These are phyloP conservation scores for Phytopythium ostracodes DNA, from an alignment of 352 stramenopile species.

Conservation along the genomic window DNA sequence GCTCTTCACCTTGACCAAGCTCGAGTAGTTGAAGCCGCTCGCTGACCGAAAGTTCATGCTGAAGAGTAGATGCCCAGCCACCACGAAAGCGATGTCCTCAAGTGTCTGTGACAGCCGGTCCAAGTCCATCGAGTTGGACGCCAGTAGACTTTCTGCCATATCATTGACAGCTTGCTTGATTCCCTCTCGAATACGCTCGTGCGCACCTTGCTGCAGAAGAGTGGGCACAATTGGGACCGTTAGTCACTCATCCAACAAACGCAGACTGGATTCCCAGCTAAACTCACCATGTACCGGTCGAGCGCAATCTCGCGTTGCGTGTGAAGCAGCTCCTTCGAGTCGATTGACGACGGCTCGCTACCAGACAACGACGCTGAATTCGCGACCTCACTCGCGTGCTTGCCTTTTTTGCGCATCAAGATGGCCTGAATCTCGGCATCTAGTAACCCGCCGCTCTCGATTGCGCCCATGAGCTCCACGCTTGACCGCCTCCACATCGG, in stretches of 20 bases:
- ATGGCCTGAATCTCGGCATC: slow-evolving; percentile 31
- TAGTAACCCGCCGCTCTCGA: slow-evolving; percentile 48
- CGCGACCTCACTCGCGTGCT: background rate
- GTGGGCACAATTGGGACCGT: slow-evolving; percentile 3
- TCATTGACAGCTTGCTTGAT: slow-evolving; percentile 42
- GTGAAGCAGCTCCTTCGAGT: slow-evolving; percentile 26
- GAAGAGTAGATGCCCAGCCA: slow-evolving; percentile 69
- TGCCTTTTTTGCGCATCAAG: slow-evolving; percentile 13
- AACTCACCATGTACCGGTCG: slow-evolving; percentile 72
- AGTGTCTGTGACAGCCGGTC: slow-evolving; percentile 41
- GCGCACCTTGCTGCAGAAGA: slow-evolving; percentile 44
- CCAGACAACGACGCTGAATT: slow-evolving; percentile 8
- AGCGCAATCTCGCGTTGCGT: slow-evolving; percentile 58
- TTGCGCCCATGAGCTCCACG: slow-evolving; percentile 55
- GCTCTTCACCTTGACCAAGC: slow-evolving; percentile 83
- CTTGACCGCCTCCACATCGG: slow-evolving; percentile 46
- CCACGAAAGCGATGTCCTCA: slow-evolving; percentile 76
- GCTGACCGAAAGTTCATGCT: slow-evolving; percentile 75
- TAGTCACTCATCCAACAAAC: background rate
- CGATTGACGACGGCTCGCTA: slow-evolving; percentile 13
- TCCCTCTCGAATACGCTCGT: slow-evolving; percentile 52
- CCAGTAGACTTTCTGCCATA: slow-evolving; percentile 22
- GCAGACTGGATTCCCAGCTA: background rate
- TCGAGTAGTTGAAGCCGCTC: slow-evolving; percentile 77
- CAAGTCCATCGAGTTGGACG: slow-evolving; percentile 25